Conservation (phyloP, 2,329 filamentous ascomycete species). For the Aspergillus fijiensis region DNA sequence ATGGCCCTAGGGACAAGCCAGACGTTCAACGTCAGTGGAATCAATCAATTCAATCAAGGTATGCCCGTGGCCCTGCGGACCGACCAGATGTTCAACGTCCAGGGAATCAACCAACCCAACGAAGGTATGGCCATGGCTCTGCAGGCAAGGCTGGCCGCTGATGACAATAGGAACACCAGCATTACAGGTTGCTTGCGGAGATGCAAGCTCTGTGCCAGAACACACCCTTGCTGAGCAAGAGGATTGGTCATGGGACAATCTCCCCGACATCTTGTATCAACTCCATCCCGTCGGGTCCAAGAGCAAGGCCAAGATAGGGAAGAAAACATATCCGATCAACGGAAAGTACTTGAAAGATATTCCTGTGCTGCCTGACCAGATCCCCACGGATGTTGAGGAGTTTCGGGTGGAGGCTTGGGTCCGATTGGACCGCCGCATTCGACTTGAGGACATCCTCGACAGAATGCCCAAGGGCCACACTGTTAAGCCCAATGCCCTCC, state of each 20-base stretch:
- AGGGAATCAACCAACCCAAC: background rate
- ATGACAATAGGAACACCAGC: slow-evolving; percentile 13
- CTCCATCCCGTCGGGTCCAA: slow-evolving; percentile 12
- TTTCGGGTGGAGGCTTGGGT: slow-evolving; percentile 35
- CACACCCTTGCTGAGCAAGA: slow-evolving; percentile 17
- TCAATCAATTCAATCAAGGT: background rate
- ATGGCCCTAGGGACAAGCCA: background rate
- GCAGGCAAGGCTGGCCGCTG: slow-evolving; percentile 6
- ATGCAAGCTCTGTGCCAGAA: background rate
- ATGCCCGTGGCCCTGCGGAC: background rate
- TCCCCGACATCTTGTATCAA: slow-evolving; percentile 27
- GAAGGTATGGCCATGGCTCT: background rate
- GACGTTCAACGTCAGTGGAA: background rate
- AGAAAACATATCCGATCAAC: slow-evolving; percentile 14
- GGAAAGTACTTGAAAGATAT: slow-evolving; percentile 19
- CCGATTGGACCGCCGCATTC: slow-evolving; percentile 30
- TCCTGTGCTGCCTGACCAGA: slow-evolving; percentile 30
- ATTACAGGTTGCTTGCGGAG: slow-evolving; percentile 1
- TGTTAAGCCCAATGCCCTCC: slow-evolving; percentile 26
- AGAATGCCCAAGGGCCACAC: slow-evolving; percentile 27
- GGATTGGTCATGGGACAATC: slow-evolving; percentile 22
- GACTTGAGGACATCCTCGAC: slow-evolving; percentile 27
- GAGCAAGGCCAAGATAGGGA: background rate
- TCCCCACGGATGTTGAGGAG: slow-evolving; percentile 32
- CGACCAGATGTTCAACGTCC: background rate